phyloP scores from a whole-genome alignment of 164 flowering plant species.

The Akebia trifoliata region DNA sequence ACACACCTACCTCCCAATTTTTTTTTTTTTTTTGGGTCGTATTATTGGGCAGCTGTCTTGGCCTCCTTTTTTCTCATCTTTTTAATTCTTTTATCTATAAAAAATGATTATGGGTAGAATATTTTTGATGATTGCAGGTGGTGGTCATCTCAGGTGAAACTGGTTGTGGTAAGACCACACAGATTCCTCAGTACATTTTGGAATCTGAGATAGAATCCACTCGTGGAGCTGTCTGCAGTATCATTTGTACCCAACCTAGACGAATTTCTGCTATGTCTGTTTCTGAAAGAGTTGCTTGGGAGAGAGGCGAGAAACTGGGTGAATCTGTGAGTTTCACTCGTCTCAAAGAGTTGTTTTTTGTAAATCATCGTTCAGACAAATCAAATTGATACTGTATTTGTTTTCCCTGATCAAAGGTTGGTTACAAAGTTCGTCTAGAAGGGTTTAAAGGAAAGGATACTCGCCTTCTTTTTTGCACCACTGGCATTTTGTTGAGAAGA shows the following conservation, averaged over 20 bases:
- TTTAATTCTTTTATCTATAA: too few species aligned
- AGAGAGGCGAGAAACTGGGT: conserved; percentile 89
- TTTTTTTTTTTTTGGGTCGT: too few species aligned
- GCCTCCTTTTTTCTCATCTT: too few species aligned
- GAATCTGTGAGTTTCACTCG: conserved; percentile 68
- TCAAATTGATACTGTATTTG: too few species aligned
- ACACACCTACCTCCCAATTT: too few species aligned
- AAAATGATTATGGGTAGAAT: not conserved
- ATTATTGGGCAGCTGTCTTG: too few species aligned
- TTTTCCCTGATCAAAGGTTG: conserved; percentile 54
- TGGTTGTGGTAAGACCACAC: conserved; percentile 99
- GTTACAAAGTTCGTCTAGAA: conserved; percentile 93
- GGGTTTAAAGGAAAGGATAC: conserved; percentile 93
- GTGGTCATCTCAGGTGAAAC: conserved; percentile 94
- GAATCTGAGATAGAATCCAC: conserved; percentile 77
- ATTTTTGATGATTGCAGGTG: conserved; percentile 50
- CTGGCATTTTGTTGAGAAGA: conserved; percentile 87
- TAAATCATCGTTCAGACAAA: not conserved
- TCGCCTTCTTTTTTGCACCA: conserved; percentile 92
- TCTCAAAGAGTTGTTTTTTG: not conserved
- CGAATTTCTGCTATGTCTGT: conserved; percentile 95
- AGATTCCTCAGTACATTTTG: conserved; percentile 89
- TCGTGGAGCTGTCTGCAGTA: conserved; percentile 73
- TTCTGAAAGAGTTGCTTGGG: conserved; percentile 94
- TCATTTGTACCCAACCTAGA: conserved; percentile 98